These are phyloP conservation scores for Selaginella moellendorffii DNA, from an alignment of 75 land plant genomes.

Conservation along the genomic window DNA sequence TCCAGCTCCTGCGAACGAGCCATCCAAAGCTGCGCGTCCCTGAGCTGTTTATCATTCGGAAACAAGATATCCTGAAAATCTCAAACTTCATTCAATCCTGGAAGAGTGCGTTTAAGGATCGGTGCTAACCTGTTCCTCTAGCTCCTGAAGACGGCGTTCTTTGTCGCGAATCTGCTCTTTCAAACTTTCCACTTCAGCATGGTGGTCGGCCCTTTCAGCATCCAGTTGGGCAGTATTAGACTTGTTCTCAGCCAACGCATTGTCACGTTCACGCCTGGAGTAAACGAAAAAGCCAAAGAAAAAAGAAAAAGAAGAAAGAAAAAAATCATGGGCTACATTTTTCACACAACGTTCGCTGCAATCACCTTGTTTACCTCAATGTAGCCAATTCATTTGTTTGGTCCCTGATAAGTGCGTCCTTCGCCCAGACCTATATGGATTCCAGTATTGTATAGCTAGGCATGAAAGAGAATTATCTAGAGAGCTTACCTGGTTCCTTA, in stretches of 20 bases:
- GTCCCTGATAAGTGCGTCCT: conserved; percentile 80
- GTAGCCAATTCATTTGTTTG: conserved; percentile 70
- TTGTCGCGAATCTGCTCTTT: conserved; percentile 71
- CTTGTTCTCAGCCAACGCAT: conserved; percentile 28
- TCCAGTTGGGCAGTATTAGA: conserved; percentile 36
- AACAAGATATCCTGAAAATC: conserved; percentile 49
- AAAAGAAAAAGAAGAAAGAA: background rate
- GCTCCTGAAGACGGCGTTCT: conserved; percentile 55
- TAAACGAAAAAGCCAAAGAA: too few species aligned
- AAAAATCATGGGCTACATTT: too few species aligned
- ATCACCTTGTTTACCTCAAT: conserved; percentile 58
- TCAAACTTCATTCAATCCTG: background rate
- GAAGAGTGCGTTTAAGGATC: too few species aligned
- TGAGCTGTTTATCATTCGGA: conserved; percentile 71
- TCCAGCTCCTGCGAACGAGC: conserved; percentile 76
- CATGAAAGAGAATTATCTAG: background rate
- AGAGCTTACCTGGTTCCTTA: conserved; percentile 34
- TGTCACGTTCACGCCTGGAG: conserved; percentile 37
- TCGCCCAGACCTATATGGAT: conserved; percentile 71
- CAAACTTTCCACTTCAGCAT: conserved; percentile 58
- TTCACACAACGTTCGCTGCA: too few species aligned
- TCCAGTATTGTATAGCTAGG: background rate
- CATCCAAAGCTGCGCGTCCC: conserved; percentile 91
- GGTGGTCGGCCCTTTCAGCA: conserved; percentile 56
- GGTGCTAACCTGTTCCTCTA: conserved; percentile 76